A percentile compares a stretch with the other conserved stretches of the same genome.
These are phyloP conservation scores for Diospyros kaki DNA, from an alignment of 148 eudicot species.

Conservation along the genomic window DNA sequence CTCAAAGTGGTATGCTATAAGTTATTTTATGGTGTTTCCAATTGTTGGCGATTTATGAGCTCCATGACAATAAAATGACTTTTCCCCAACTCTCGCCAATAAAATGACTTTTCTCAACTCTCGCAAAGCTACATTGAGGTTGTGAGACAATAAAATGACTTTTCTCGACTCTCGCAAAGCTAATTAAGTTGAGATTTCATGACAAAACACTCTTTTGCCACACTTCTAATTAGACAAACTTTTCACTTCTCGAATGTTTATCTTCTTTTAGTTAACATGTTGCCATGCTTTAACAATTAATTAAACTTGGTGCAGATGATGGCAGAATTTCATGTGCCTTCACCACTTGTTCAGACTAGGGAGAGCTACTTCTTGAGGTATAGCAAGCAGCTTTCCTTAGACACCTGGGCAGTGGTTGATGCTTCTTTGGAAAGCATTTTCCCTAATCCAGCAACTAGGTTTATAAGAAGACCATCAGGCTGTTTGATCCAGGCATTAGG, in stretches of 20 bases:
- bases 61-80: too few relatives aligned
- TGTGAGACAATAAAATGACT: background rate
- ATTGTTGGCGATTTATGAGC: too few relatives aligned
- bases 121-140: background rate
- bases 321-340: constrained; percentile 48
- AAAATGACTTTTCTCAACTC: too few relatives aligned
- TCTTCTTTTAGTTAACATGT: too few relatives aligned
- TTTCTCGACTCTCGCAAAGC: too few relatives aligned
- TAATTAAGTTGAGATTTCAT: background rate
- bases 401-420: constrained; percentile 52
- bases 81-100: too few relatives aligned
- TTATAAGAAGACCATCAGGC: constrained; percentile 56
- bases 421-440: constrained; percentile 49
- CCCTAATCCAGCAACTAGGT: constrained; percentile 30
- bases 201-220: too few relatives aligned
- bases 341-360: constrained; percentile 43
- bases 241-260: too few relatives aligned
- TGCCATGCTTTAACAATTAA: too few relatives aligned
- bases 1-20: constrained; percentile 42
- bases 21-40: background rate
- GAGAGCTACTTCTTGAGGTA: constrained; percentile 50
- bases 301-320: constrained; percentile 28
- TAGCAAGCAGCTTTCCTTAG: constrained; percentile 28
- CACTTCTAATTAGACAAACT: too few relatives aligned
- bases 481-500: constrained; percentile 47